phyloP scores from a whole-genome alignment of 768 basidiomycete species.

The Trametes cubensis region DNA sequence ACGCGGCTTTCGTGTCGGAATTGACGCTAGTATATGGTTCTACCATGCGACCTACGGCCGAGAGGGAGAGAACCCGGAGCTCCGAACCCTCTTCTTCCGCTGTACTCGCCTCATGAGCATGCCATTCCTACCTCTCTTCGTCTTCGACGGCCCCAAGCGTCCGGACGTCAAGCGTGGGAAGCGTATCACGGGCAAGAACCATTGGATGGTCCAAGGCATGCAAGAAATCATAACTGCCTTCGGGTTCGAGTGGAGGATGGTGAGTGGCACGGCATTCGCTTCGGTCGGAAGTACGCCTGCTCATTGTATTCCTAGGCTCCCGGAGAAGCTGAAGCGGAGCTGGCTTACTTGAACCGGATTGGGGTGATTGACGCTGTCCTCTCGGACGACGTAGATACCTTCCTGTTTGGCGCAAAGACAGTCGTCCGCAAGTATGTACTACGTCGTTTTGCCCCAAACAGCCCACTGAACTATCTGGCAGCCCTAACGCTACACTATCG shows the following conservation, averaged over 20 bases:
- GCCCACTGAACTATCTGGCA: slow-evolving; percentile 31
- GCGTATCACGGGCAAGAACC: slow-evolving; percentile 59
- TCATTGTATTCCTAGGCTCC: slow-evolving; percentile 61
- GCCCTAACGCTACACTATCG: slow-evolving; percentile 70
- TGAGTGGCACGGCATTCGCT: slow-evolving; percentile 39
- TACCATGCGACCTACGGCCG: slow-evolving; percentile 74
- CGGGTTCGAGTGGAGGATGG: slow-evolving; percentile 77
- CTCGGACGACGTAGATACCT: slow-evolving; percentile 92
- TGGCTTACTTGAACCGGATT: slow-evolving; percentile 81
- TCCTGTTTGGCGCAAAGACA: slow-evolving; percentile 83
- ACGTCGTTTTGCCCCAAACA: neutral
- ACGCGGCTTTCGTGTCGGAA: slow-evolving; percentile 81
- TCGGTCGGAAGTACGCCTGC: slow-evolving; percentile 34
- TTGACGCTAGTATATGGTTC: slow-evolving; percentile 85
- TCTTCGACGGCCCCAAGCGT: slow-evolving; percentile 88
- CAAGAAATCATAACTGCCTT: slow-evolving; percentile 78
- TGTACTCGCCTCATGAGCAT: slow-evolving; percentile 76
- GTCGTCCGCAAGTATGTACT: slow-evolving; percentile 78
- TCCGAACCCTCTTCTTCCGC: slow-evolving; percentile 84
- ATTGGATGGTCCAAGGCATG: slow-evolving; percentile 75
- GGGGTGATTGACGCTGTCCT: slow-evolving; percentile 87
- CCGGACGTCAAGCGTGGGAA: slow-evolving; percentile 82
- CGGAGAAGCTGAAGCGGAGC: slow-evolving; percentile 93
- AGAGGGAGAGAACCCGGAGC: slow-evolving; percentile 86
- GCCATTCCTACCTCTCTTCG: slow-evolving; percentile 86